Conservation (phyloP, 495 filamentous ascomycete species). For the Penicillium turbatum region DNA sequence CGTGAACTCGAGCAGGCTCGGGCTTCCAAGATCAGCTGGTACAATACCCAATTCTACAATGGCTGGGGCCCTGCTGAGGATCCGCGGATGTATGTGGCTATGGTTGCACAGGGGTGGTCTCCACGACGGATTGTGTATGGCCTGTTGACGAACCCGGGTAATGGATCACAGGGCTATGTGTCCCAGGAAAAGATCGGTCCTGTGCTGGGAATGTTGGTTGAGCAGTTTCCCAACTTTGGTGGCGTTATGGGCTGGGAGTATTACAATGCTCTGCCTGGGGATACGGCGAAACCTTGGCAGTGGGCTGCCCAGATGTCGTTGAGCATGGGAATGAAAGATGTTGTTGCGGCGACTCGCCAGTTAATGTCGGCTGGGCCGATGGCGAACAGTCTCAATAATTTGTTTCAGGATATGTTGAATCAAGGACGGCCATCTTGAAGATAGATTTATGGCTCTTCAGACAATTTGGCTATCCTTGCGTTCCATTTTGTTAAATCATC, state of each 20-base stretch:
- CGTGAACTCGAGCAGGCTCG: conserved; percentile 57
- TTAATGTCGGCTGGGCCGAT: conserved; percentile 27
- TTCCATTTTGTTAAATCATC: no score
- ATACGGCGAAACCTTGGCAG: conserved; percentile 56
- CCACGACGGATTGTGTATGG: conserved; percentile 66
- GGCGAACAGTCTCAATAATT: conserved; percentile 27
- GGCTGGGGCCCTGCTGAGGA: conserved; percentile 65
- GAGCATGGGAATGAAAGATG: conserved; percentile 45
- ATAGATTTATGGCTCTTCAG: neutral
- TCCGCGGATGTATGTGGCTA: conserved; percentile 57
- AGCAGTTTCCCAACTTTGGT: conserved; percentile 61
- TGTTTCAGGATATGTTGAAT: conserved; percentile 34
- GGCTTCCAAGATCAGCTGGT: conserved; percentile 67
- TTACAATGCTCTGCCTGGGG: conserved; percentile 65
- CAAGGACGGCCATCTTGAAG: conserved; percentile 13
- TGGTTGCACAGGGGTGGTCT: conserved; percentile 60
- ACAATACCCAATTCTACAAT: conserved; percentile 83
- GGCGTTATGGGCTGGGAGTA: conserved; percentile 89
- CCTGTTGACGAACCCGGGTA: conserved; percentile 63
- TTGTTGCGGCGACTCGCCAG: conserved; percentile 32
- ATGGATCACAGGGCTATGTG: conserved; percentile 59
- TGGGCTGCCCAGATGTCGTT: conserved; percentile 61
- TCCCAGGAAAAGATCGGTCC: conserved; percentile 42
- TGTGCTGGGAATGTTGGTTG: conserved; percentile 42
- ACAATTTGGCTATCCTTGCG: no score